These are phyloP conservation scores for Jasminum sambac DNA, from an alignment of 257 asterid species.

Conservation along the genomic window DNA sequence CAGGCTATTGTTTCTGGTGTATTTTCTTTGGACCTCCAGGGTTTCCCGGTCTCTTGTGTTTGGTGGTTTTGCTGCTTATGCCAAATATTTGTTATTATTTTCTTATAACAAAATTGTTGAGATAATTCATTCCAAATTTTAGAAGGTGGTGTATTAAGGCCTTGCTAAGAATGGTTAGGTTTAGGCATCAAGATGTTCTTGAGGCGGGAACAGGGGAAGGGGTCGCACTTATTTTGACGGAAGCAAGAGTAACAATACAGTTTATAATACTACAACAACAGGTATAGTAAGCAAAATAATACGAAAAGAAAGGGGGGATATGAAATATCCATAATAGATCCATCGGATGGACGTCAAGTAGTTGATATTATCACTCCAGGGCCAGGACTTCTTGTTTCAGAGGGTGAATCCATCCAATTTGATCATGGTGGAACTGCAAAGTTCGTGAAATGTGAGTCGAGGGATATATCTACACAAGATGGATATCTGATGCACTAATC, in stretches of 20 bases:
- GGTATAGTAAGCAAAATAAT: no score
- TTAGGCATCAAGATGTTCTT: slow-evolving; percentile 84
- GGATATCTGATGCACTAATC: slow-evolving; percentile 12
- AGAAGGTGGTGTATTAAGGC: slow-evolving; percentile 78
- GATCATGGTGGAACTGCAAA: slow-evolving; percentile 76
- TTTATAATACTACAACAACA: no score
- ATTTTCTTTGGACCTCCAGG: no score
- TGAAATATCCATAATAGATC: no score
- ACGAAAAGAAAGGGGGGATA: no score
- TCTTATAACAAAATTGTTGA: background rate
- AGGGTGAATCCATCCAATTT: no score
- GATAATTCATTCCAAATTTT: background rate
- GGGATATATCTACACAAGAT: slow-evolving; percentile 67
- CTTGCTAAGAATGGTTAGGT: slow-evolving; percentile 69
- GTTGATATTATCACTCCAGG: no score
- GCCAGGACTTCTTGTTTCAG: no score
- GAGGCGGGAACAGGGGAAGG: slow-evolving; percentile 12
- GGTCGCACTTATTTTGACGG: background rate
- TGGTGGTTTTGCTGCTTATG: background rate
- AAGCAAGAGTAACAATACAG: background rate
- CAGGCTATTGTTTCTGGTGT: no score
- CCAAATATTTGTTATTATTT: background rate
- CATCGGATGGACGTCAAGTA: no score
- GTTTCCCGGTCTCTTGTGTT: background rate
- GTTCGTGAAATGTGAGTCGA: slow-evolving; percentile 90